These are phyloP conservation scores for Rhododendron mucronatum DNA, from an alignment of 148 eudicot species.

Conservation along the genomic window DNA sequence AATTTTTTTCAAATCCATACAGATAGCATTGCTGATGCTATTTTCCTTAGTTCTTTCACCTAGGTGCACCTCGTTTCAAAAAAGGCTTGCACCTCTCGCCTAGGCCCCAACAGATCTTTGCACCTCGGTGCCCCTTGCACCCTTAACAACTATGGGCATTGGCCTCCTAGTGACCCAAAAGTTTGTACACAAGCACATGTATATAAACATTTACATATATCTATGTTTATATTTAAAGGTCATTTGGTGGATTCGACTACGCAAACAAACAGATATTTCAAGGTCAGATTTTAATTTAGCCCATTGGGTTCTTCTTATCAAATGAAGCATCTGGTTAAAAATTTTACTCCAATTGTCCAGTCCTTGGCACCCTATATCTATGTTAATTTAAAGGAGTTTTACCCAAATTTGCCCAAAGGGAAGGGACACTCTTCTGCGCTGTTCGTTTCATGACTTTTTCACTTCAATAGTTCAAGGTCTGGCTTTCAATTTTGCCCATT, in stretches of 20 bases:
- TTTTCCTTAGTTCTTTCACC: not conserved
- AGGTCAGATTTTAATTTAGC: not conserved
- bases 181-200: not conserved
- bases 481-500: not conserved
- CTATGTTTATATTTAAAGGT: not conserved
- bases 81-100: not conserved
- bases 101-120: not conserved
- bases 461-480: not conserved
- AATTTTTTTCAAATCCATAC: no score
- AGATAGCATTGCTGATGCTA: not conserved
- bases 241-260: not conserved
- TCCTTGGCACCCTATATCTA: not conserved
- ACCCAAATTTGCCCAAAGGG: not conserved
- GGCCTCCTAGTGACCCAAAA: not conserved
- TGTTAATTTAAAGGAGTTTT: not conserved
- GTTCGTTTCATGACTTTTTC: not conserved
- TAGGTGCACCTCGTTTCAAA: not conserved
- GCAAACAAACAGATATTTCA: not conserved
- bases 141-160: not conserved
- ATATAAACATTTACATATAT: no score
- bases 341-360: not conserved
- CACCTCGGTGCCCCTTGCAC: not conserved
- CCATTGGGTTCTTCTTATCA: not conserved
- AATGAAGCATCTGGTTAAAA: not conserved
- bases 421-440: not conserved